Conservation (phyloP, 192 early-diverging fungal genomes). For the Paraglomus occultum region DNA sequence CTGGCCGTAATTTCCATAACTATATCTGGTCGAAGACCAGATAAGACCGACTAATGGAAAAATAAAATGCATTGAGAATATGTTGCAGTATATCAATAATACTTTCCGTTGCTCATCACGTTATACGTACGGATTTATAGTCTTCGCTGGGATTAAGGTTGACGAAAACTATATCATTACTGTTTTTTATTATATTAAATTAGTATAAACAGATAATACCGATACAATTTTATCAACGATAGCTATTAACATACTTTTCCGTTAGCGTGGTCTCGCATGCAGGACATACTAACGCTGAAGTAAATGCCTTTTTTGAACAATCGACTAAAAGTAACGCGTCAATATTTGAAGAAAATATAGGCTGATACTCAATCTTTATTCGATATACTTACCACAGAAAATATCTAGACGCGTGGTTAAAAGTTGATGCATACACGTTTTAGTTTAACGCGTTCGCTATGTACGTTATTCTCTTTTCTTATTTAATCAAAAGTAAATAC, state of each 20-base stretch:
- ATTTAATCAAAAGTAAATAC: background rate
- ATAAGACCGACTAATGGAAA: conserved; percentile 52
- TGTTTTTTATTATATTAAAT: conserved; percentile 17
- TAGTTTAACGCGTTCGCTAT: background rate
- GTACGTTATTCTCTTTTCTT: background rate
- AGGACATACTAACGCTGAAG: conserved; percentile 54
- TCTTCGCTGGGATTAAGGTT: conserved; percentile 60
- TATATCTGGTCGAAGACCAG: conserved; percentile 59
- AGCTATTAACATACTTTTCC: conserved; percentile 39
- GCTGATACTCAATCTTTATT: background rate
- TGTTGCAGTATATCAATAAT: background rate
- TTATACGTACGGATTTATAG: conserved; percentile 54
- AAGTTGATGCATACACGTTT: background rate
- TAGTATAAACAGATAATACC: background rate
- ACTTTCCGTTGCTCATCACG: background rate
- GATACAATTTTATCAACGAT: background rate
- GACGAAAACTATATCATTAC: conserved; percentile 55
- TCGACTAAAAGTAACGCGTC: conserved; percentile 18
- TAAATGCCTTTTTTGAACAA: conserved; percentile 55
- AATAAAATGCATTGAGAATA: conserved; percentile 1
- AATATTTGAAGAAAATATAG: background rate
- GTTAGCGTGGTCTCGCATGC: conserved; percentile 57
- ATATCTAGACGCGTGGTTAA: conserved; percentile 47
- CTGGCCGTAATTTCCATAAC: conserved; percentile 69
- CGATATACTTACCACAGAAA: conserved; percentile 48